Conservation (phyloP, 164 flowering plant genomes). For the Berberis vulgaris region DNA sequence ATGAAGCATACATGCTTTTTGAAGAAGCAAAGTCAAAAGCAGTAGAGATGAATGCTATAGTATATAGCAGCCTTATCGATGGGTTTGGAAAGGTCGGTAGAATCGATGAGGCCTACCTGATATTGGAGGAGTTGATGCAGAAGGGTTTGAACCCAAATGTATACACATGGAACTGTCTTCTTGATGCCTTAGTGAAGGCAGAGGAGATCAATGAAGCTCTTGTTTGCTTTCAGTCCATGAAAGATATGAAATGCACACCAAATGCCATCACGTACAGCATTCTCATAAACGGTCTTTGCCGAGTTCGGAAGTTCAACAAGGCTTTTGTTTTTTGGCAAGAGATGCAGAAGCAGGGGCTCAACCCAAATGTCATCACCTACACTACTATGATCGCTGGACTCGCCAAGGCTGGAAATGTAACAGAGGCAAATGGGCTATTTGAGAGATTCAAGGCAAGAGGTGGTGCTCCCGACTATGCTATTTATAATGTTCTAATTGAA, state of each 20-base stretch:
- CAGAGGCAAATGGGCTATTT: slow-evolving; percentile 55
- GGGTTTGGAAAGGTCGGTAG: slow-evolving; percentile 96
- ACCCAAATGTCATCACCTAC: slow-evolving; percentile 61
- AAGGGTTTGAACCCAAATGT: slow-evolving; percentile 63
- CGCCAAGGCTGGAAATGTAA: slow-evolving; percentile 72
- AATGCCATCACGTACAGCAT: slow-evolving; percentile 65
- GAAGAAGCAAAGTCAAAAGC: slow-evolving; percentile 89
- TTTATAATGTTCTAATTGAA: slow-evolving; percentile 73
- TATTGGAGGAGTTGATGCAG: slow-evolving; percentile 90
- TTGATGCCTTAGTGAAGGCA: slow-evolving; percentile 80
- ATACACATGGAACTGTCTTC: slow-evolving; percentile 92
- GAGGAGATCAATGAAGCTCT: slow-evolving; percentile 86
- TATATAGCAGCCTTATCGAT: slow-evolving; percentile 82
- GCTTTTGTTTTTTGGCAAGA: slow-evolving; percentile 97
- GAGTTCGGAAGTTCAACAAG: slow-evolving; percentile 71
- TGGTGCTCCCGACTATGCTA: slow-evolving; percentile 70
- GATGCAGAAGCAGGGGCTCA: slow-evolving; percentile 68
- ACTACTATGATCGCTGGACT: slow-evolving; percentile 88
- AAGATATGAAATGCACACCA: slow-evolving; percentile 65
- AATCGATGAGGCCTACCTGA: slow-evolving; percentile 87
- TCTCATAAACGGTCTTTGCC: slow-evolving; percentile 79
- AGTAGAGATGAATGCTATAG: slow-evolving; percentile 50
- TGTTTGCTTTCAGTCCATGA: slow-evolving; percentile 79
- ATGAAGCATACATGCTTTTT: slow-evolving; percentile 94
- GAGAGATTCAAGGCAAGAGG: slow-evolving; percentile 65